Evolutionary conservation across 192 early-diverging fungal species (phyloP), one percentile per base, ranked within the genome.

Genomic region (Dimargaris cristalligena): DNA sequence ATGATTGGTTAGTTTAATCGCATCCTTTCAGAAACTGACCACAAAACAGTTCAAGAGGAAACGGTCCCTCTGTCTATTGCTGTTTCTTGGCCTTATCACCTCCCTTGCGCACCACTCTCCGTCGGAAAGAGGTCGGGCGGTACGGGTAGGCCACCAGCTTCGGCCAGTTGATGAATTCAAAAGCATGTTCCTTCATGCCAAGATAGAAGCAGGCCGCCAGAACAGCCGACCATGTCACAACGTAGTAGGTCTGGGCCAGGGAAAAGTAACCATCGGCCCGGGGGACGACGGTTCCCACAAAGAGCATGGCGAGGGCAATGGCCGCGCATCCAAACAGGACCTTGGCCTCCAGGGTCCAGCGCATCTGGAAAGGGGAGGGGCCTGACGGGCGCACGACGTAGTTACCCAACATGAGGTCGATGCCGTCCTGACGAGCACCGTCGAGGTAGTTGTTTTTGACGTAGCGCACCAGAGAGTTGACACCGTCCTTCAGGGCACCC

Each of bases 381-480:
- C 52, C 57, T 3, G 23, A 23, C 0, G 63, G 50, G 44, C 65
- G 60, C 11, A 80, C 73, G 3, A 65, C 64, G 59, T 74, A 82
- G 22, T 68, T 70, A 13, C 92, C 92, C 45, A 94, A 70, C 62
- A 98, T 80, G 38, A 98, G 65, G 67, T 98, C 92, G 59, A 82
- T 89, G 22, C 81, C 82, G 70, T 98, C 94, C 79, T 97, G 94
- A 33, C 92, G 80, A 31, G 67, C 65, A 60, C 96, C 96, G 65
- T 99, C 96, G 63, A 89, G 70, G 67, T 89, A 99, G 78, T 96
- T 95, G 63, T 94, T 94, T 61, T 86, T 89, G 52, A 91, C 62
- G 68, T 97, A 99, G 54, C 94, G 81, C 60, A 82, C 77, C 30
- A 87, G 63, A 4, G 86, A 87, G 65, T 94, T 92, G 44, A 75